Evolutionary conservation across 192 early-diverging fungal genomes (phyloP).

Genomic region (Mortierella antarctica): DNA sequence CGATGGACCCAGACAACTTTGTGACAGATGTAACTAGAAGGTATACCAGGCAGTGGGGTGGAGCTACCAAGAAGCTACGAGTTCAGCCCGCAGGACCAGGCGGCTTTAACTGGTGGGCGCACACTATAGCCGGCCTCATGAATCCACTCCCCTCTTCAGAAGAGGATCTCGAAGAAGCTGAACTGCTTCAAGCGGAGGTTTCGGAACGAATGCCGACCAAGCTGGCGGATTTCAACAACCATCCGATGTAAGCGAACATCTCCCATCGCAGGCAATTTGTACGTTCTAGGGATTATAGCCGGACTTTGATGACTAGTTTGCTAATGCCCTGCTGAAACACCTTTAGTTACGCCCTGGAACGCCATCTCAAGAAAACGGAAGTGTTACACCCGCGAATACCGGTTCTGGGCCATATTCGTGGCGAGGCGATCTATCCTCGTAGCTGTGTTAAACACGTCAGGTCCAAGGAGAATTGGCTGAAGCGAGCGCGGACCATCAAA

Average conservation of each 20-base stretch:
- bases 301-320: too few species aligned
- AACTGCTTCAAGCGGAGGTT: slow-evolving; percentile 55
- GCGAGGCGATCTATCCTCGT: slow-evolving; percentile 85
- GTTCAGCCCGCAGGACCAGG: slow-evolving; percentile 43
- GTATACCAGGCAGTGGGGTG: slow-evolving; percentile 67
- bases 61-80: slow-evolving; percentile 63
- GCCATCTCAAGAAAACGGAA: slow-evolving; percentile 85
- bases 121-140: slow-evolving; percentile 37
- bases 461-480: slow-evolving; percentile 73
- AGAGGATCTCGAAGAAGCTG: slow-evolving; percentile 60
- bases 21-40: slow-evolving; percentile 77
- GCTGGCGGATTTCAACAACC: slow-evolving; percentile 82
- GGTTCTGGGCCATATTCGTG: slow-evolving; percentile 79
- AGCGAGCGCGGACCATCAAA: slow-evolving; percentile 66
- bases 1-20: slow-evolving; percentile 36
- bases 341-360: slow-evolving; percentile 80
- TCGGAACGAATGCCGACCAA: slow-evolving; percentile 82
- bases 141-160: slow-evolving; percentile 18
- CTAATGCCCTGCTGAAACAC: neutral
- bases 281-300: neutral
- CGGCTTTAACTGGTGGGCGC: slow-evolving; percentile 56
- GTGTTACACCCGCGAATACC: slow-evolving; percentile 76
- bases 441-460: slow-evolving; percentile 69
- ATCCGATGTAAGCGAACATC: slow-evolving; percentile 71
- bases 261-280: neutral